Base-by-base conservation (phyloP, 2,329 filamentous ascomycete genomes). In the Diaporthe aspalathi region DNA sequence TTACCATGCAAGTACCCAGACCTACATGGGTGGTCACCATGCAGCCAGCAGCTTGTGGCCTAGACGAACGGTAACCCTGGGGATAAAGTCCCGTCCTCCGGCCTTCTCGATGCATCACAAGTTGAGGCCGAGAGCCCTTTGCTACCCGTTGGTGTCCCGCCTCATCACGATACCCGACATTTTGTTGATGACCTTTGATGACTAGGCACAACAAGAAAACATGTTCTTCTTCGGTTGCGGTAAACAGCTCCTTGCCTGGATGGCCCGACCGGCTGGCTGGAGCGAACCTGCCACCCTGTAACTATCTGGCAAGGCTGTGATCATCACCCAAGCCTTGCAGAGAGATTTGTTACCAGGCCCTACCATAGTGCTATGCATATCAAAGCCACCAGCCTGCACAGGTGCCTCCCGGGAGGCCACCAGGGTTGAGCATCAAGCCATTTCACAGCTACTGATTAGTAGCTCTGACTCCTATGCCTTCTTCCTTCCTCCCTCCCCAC, bases 11-110 rank as follows among this genome's bases (percentile, higher is more conserved):
- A n/a, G n/a, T n/a, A n/a, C n/a, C n/a, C n/a, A n/a, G n/a, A n/a
- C n/a, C n/a, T n/a, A n/a, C n/a, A n/a, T n/a, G n/a, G n/a, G n/a
- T n/a, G n/a, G n/a, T n/a, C n/a, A n/a, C n/a, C n/a, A n/a, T n/a
- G n/a, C n/a, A n/a, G n/a, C n/a, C n/a, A n/a, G n/a, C n/a, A n/a
- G n/a, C n/a, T n/a, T n/a, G n/a, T n/a, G n/a, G n/a, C n/a, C n/a
- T n/a, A n/a, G n/a, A n/a, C n/a, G n/a, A n/a, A n/a, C n/a, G n/a
- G n/a, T n/a, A n/a, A n/a, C n/a, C 14, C 60, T 63, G 40, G 57
- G 6, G 60, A 27, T 17, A 57, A 38, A 68, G 50, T 52, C 32
- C 66, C 53, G 66, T 56, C 52, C 57, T 68, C 52, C 66, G 52
- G 66, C 66, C 40, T 27, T 57, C 29, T 47, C 40, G 32, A 60